A percentile compares a stretch with the other conserved stretches of the same genome.
Evolutionary conservation across 2,329 filamentous ascomycete genomes (phyloP).

Genomic region (Calonectria montana): DNA sequence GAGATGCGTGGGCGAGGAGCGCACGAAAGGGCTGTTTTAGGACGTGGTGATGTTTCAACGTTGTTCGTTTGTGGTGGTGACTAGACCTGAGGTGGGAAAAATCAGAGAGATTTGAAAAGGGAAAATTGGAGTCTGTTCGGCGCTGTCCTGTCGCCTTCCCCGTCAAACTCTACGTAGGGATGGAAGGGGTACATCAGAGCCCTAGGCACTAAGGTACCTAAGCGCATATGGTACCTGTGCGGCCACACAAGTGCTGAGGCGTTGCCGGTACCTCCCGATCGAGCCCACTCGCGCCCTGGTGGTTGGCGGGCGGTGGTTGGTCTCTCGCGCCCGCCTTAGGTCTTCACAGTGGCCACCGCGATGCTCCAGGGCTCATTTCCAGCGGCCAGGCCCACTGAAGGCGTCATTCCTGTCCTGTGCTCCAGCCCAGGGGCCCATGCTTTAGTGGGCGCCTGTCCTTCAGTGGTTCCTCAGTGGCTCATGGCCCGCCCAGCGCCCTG

Average conservation of each 20-base stretch:
- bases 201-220: constrained; percentile 17
- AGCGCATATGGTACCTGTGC: background rate
- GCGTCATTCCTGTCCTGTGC: constrained; percentile 19
- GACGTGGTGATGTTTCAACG: constrained; percentile 31
- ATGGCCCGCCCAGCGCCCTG: constrained; percentile 11
- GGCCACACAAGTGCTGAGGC: background rate
- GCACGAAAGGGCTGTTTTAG: constrained; percentile 19
- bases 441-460: constrained; percentile 32
- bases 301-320: constrained; percentile 1
- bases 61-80: constrained; percentile 45
- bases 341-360: constrained; percentile 10
- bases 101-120: constrained; percentile 46
- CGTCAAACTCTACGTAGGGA: constrained; percentile 2
- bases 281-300: background rate
- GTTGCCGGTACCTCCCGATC: background rate
- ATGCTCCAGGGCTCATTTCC: constrained; percentile 14
- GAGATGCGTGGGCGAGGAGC: constrained; percentile 29
- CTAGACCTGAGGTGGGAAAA: constrained; percentile 47
- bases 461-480: constrained; percentile 29
- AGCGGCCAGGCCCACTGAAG: constrained; percentile 15
- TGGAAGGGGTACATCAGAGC: constrained; percentile 12
- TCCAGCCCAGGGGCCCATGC: constrained; percentile 14
- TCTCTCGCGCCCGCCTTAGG: background rate
- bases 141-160: constrained; percentile 19
- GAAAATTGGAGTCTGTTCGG: constrained; percentile 45